A percentile compares a stretch with the other conserved stretches of the same genome.
Evolutionary conservation across 1,284 basidiomycete species (phyloP).

Genomic region (Apiotrichum montevideense): DNA sequence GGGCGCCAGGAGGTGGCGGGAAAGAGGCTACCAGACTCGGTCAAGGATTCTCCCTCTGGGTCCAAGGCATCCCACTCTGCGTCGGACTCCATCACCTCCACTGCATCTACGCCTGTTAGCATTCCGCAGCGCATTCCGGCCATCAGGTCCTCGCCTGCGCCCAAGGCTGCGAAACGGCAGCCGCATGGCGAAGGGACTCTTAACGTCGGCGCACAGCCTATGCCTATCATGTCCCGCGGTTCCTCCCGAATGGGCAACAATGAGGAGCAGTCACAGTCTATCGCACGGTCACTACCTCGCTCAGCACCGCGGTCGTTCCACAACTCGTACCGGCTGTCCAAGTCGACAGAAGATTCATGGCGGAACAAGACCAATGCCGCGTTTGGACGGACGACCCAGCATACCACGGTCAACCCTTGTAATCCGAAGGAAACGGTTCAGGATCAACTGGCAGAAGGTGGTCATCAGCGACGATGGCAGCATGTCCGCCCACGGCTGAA

Average conservation of each 20-base stretch:
- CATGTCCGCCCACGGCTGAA: conserved; percentile 71
- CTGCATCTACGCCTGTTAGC: conserved; percentile 4
- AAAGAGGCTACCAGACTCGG: too few species aligned
- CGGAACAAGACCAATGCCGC: conserved; percentile 28
- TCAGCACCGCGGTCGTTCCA: conserved; percentile 13
- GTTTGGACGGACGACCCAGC: conserved; percentile 30
- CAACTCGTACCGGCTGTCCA: conserved; percentile 12
- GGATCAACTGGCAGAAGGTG: conserved; percentile 13
- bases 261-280: conserved; percentile 9
- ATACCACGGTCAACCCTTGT: conserved; percentile 44
- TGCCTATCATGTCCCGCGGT: conserved; percentile 29
- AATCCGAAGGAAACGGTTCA: conserved; percentile 27
- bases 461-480: conserved; percentile 78
- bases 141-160: not conserved
- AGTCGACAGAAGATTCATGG: conserved; percentile 37
- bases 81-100: too few species aligned
- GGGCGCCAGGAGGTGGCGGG: conserved; percentile 26
- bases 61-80: too few species aligned
- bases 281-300: conserved; percentile 10
- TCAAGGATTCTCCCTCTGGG: too few species aligned
- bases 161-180: conserved; percentile 1
- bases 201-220: conserved; percentile 24
- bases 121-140: not conserved
- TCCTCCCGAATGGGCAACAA: conserved; percentile 17
- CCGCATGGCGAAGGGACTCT: not conserved